Conservation (phyloP, 805 yeast genomes). For the Candida takata region DNA sequence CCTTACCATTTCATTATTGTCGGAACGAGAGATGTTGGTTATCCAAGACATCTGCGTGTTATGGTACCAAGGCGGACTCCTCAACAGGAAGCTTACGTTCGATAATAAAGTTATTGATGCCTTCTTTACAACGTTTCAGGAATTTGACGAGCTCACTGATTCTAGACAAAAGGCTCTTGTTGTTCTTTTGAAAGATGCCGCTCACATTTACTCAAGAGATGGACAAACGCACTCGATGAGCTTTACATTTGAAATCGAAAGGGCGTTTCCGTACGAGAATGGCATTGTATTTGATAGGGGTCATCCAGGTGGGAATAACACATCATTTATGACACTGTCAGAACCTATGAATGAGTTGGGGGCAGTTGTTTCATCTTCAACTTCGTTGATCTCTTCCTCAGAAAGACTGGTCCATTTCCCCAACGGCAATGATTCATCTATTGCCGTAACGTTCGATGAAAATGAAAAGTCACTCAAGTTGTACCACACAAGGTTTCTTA, state of each 20-base stretch:
- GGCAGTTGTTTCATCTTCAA: constrained; percentile 60
- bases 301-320: constrained; percentile 2
- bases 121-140: constrained; percentile 48
- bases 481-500: constrained; percentile 48
- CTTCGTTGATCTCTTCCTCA: constrained; percentile 50
- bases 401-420: constrained; percentile 59
- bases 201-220: constrained; percentile 52
- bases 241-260: constrained; percentile 60
- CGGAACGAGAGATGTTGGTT: constrained; percentile 14
- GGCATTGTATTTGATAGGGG: constrained; percentile 63
- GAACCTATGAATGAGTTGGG: constrained; percentile 77
- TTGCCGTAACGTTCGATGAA: constrained; percentile 52
- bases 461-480: constrained; percentile 38
- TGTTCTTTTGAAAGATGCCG: constrained; percentile 53
- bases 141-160: constrained; percentile 7
- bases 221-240: constrained; percentile 56
- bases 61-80: constrained; percentile 43
- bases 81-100: constrained; percentile 42
- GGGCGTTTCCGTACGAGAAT: constrained; percentile 56
- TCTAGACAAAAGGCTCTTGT: constrained; percentile 37
- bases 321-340: constrained; percentile 51
- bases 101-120: constrained; percentile 50
- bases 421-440: constrained; percentile 27
- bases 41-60: constrained; percentile 14
- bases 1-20: constrained; percentile 4